Conservation (phyloP, 352 stramenopile genomes). For the Pythium insidiosum region DNA sequence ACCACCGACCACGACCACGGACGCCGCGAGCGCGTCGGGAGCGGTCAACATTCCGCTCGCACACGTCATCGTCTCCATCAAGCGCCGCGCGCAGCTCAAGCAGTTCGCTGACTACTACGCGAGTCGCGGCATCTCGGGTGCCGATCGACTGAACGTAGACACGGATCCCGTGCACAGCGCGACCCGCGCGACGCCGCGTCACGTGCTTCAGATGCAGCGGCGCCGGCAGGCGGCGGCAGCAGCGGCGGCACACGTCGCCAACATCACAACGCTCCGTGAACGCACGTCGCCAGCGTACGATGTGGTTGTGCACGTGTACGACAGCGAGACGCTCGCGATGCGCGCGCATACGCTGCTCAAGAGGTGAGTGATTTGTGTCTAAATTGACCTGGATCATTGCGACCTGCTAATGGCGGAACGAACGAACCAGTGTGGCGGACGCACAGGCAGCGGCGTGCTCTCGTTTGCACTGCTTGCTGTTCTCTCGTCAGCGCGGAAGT, state of each 20-base stretch:
- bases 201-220: constrained; percentile 5
- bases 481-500: constrained; percentile 23
- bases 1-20: no score
- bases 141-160: constrained; percentile 26
- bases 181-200: constrained; percentile 6
- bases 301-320: constrained; percentile 29
- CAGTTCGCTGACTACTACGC: constrained; percentile 67
- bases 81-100: constrained; percentile 50
- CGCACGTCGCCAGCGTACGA: constrained; percentile 8
- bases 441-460: constrained; percentile 31
- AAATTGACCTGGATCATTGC: neutral
- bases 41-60: constrained; percentile 49
- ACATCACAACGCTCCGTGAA: constrained; percentile 12
- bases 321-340: constrained; percentile 15
- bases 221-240: constrained; percentile 5
- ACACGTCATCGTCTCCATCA: constrained; percentile 67
- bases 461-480: constrained; percentile 36
- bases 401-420: neutral
- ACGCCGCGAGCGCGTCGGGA: neutral
- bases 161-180: neutral
- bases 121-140: constrained; percentile 53
- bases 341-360: constrained; percentile 8
- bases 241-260: constrained; percentile 3
- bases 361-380: constrained; percentile 7
- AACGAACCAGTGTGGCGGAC: constrained; percentile 5